Evolutionary conservation across 1,284 basidiomycete genomes (phyloP).

Genomic region (Flammula alnicola): DNA sequence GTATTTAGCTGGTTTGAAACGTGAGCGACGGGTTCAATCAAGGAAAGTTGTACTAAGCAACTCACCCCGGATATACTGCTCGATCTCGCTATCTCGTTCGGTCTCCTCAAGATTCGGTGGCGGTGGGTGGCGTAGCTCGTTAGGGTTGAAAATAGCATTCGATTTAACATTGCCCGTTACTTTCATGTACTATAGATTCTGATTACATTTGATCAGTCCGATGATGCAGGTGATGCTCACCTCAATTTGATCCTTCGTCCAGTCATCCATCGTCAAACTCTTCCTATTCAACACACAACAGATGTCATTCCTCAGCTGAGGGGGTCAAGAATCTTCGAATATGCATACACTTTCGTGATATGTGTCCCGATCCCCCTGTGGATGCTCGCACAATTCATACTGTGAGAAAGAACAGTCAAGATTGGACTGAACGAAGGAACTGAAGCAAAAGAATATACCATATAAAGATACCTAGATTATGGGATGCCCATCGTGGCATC

Average conservation of each 20-base stretch:
- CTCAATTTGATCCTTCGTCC: constrained; percentile 87
- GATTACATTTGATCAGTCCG: constrained; percentile 5
- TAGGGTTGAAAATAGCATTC: constrained; percentile 76
- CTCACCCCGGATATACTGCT: constrained; percentile 81
- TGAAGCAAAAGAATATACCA: constrained; percentile 52
- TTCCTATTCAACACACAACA: constrained; percentile 70
- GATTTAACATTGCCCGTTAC: constrained; percentile 78
- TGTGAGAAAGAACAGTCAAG: constrained; percentile 33
- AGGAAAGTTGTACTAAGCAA: constrained; percentile 20
- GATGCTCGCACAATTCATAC: constrained; percentile 82
- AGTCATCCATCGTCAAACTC: constrained; percentile 82
- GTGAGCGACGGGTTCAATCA: constrained; percentile 1
- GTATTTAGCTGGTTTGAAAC: constrained; percentile 62
- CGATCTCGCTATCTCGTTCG: constrained; percentile 83
- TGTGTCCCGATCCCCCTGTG: constrained; percentile 91
- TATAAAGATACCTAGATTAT: constrained; percentile 82
- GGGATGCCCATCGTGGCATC: constrained; percentile 81
- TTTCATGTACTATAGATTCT: constrained; percentile 61
- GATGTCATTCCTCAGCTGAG: constrained; percentile 2
- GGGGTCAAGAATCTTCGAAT: not conserved
- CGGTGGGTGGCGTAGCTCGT: constrained; percentile 76
- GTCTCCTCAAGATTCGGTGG: constrained; percentile 80
- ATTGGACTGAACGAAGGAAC: not conserved
- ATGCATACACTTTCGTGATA: constrained; percentile 75
- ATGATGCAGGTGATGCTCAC: constrained; percentile 42